Conservation (phyloP, 805 yeast species). For the Myxozyma nipponensis region DNA sequence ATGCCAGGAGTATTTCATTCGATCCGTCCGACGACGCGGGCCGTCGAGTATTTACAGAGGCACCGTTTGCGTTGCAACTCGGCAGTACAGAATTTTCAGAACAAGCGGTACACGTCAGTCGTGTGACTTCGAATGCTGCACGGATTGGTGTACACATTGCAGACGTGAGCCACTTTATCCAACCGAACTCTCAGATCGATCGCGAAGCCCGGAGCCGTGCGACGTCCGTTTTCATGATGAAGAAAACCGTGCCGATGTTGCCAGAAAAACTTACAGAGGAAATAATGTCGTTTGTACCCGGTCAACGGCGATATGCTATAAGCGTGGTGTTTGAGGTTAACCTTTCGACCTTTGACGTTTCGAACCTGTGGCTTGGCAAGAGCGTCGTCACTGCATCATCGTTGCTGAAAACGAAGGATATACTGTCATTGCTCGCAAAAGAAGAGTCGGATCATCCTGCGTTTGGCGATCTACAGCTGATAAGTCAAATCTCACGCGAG, state of each 20-base stretch:
- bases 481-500: slow-evolving; percentile 51
- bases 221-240: slow-evolving; percentile 82
- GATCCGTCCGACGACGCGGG: slow-evolving; percentile 30
- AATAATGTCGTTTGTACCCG: slow-evolving; percentile 55
- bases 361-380: slow-evolving; percentile 73
- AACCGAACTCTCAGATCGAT: slow-evolving; percentile 72
- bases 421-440: slow-evolving; percentile 28
- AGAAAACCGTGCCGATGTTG: slow-evolving; percentile 60
- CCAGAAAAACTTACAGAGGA: slow-evolving; percentile 62
- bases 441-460: not conserved
- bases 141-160: slow-evolving; percentile 83
- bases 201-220: slow-evolving; percentile 88
- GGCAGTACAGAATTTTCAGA: slow-evolving; percentile 56
- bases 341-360: slow-evolving; percentile 63
- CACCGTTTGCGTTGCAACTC: slow-evolving; percentile 60
- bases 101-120: slow-evolving; percentile 76
- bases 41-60: slow-evolving; percentile 57
- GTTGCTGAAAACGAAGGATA: slow-evolving; percentile 50
- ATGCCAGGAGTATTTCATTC: slow-evolving; percentile 4
- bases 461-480: not conserved
- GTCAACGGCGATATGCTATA: slow-evolving; percentile 59
- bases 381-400: slow-evolving; percentile 63
- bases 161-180: slow-evolving; percentile 70
- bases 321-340: slow-evolving; percentile 80
- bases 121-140: slow-evolving; percentile 54